Evolutionary conservation across 2,329 filamentous ascomycete species (phyloP).

Genomic region (Calonectria honghensis): DNA sequence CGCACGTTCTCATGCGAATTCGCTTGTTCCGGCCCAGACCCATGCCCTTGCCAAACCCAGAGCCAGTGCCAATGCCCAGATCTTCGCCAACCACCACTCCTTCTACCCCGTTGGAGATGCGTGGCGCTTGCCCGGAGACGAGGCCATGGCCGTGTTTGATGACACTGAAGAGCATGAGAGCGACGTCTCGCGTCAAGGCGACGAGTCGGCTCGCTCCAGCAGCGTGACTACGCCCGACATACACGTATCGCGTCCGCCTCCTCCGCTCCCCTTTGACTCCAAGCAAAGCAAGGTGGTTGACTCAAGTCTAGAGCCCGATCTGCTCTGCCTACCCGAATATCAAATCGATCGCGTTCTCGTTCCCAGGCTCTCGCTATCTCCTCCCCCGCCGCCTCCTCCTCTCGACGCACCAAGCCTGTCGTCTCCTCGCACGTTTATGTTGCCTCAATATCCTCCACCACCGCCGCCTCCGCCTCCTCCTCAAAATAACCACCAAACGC

Average conservation of each 20-base stretch:
- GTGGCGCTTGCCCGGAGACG: constrained; percentile 41
- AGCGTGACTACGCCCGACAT: constrained; percentile 54
- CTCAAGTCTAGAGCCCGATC: constrained; percentile 35
- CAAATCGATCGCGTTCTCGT: constrained; percentile 34
- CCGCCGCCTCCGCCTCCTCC: constrained; percentile 42
- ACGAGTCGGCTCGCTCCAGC: constrained; percentile 56
- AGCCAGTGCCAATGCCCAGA: constrained; percentile 34
- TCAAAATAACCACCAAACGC: constrained; percentile 30
- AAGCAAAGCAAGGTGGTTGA: constrained; percentile 41
- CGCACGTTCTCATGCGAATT: constrained; percentile 37
- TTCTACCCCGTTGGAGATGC: constrained; percentile 43
- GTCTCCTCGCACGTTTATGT: constrained; percentile 1
- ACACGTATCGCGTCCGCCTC: constrained; percentile 47
- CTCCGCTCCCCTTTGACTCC: constrained; percentile 43
- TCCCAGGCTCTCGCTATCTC: constrained; percentile 31
- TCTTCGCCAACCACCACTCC: constrained; percentile 40
- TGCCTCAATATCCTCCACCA: constrained; percentile 34
- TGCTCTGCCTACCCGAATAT: constrained; percentile 40
- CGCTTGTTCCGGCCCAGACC: constrained; percentile 29
- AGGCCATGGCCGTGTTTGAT: constrained; percentile 46
- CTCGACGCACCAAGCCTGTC: constrained; percentile 22
- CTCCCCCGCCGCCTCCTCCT: constrained; percentile 37
- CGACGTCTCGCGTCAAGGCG: constrained; percentile 54
- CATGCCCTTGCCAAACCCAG: constrained; percentile 27
- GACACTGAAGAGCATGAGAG: constrained; percentile 54